Evolutionary conservation across 257 asterid genomes (phyloP).

Genomic region (Vinca minor): DNA sequence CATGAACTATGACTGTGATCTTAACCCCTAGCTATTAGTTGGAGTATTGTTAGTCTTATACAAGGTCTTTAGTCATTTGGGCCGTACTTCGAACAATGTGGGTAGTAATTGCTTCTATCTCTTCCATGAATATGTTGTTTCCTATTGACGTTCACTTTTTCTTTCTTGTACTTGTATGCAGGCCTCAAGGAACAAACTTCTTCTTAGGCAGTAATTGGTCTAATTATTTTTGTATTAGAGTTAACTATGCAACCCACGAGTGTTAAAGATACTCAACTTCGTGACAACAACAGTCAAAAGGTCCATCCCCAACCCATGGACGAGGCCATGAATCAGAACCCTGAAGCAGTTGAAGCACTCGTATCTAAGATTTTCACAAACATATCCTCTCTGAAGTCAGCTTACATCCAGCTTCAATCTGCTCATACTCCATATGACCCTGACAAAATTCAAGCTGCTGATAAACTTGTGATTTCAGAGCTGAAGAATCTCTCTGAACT

Average conservation of each 20-base stretch:
- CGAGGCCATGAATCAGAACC: slow-evolving; percentile 71
- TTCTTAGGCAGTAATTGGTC: slow-evolving; percentile 23
- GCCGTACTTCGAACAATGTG: neutral
- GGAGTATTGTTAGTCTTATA: neutral
- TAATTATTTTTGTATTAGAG: slow-evolving; percentile 25
- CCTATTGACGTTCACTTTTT: slow-evolving; percentile 19
- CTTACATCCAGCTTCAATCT: slow-evolving; percentile 87
- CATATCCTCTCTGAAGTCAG: slow-evolving; percentile 83
- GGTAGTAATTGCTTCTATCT: neutral
- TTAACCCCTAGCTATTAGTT: neutral
- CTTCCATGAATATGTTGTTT: neutral
- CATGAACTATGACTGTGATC: no score
- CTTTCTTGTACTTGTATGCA: slow-evolving; percentile 3
- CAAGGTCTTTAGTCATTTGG: neutral
- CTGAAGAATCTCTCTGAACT: slow-evolving; percentile 85
- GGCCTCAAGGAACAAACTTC: slow-evolving; percentile 6
- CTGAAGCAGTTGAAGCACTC: slow-evolving; percentile 88
- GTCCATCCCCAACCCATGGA: slow-evolving; percentile 99
- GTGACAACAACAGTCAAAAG: slow-evolving; percentile 91
- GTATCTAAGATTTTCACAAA: slow-evolving; percentile 73
- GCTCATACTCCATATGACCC: slow-evolving; percentile 99
- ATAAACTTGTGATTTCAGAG: slow-evolving; percentile 92
- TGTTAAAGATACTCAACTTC: slow-evolving; percentile 83
- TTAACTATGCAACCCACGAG: slow-evolving; percentile 96
- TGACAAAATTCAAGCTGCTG: slow-evolving; percentile 94